Base-by-base conservation (phyloP, 1,139 yeast species). In the Hyphopichia buzzinii region DNA sequence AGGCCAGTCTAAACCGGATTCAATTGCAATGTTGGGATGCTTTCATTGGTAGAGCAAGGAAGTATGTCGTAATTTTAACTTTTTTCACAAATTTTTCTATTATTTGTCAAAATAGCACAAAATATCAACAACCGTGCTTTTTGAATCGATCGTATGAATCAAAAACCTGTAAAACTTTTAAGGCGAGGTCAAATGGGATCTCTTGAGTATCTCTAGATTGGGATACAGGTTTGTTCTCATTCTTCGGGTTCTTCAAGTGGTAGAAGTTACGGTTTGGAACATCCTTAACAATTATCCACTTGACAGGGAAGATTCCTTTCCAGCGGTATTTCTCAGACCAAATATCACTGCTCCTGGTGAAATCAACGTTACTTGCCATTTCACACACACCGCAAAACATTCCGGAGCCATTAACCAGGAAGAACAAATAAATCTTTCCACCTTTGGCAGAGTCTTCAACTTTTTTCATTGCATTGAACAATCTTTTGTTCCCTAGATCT, bases 131-230 rank as follows among this genome's bases (percentile, higher is more conserved):
- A n/a, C n/a, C n/a, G n/a, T n/a, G n/a, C n/a, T n/a, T n/a, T n/a
- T n/a, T n/a, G n/a, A n/a, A n/a, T n/a, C n/a, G n/a, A n/a, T 52
- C 54, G 41, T 58, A 61, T 5, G 59, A 49, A 37, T 57, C 52
- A 43, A 75, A 74, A 8, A 74, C 60, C 27, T 67, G 64, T 29
- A 79, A 43, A 69, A 78, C 68, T n/a, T 71, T 56, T n/a, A 59
- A 40, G 0, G 80, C 83, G 24, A 69, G 56, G 2, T 64, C 64
- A 55, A 47, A 55, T 0, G 74, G 72, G 22, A 70, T 46, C 39
- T 76, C 81, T 48, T 78, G 83, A 1, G 83, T 75, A 47, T 79
- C 84, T 47, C 84, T 67, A n/a, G 82, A 77, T 44, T 72, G 66
- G 0, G 81, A 73, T 1, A 79, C 77, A 2, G 80, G 74, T 47